Evolutionary conservation across 192 early-diverging fungal species (phyloP).

Genomic region (Coemansia sp.): DNA sequence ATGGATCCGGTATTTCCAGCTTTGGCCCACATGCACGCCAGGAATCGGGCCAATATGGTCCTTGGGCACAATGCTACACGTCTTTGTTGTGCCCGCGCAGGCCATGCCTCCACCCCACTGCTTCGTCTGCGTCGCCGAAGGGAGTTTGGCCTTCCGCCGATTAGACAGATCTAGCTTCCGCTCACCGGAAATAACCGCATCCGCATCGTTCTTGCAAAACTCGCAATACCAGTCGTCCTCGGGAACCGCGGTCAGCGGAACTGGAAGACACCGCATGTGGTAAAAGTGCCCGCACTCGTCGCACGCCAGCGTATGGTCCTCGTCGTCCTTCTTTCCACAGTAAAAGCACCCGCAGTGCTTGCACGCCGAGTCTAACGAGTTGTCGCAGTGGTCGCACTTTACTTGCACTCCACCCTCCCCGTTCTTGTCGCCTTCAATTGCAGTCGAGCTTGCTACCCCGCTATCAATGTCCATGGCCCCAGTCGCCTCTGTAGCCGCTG

Average conservation of each 20-base stretch:
- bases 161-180: constrained; percentile 40
- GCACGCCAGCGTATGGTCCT: constrained; percentile 52
- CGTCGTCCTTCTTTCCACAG: constrained; percentile 53
- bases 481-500: no score
- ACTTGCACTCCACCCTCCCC: background rate
- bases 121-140: constrained; percentile 51
- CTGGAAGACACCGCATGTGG: constrained; percentile 50
- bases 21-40: constrained; percentile 53
- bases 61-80: constrained; percentile 36
- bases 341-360: constrained; percentile 49
- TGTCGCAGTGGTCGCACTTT: constrained; percentile 38
- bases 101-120: constrained; percentile 56
- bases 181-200: constrained; percentile 35
- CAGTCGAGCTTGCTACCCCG: no score
- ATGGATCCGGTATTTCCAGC: constrained; percentile 51
- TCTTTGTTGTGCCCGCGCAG: constrained; percentile 44
- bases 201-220: constrained; percentile 45
- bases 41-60: constrained; percentile 54
- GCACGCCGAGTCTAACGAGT: constrained; percentile 19
- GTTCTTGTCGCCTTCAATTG: background rate
- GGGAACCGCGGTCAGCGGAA: constrained; percentile 36
- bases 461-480: no score
- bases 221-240: constrained; percentile 52
- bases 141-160: constrained; percentile 44
- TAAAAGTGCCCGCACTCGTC: constrained; percentile 56